A percentile compares a stretch with the other conserved stretches of the same genome.
phyloP scores from a whole-genome alignment of 2,329 filamentous ascomycete species.

The Akanthomyces lecanii region DNA sequence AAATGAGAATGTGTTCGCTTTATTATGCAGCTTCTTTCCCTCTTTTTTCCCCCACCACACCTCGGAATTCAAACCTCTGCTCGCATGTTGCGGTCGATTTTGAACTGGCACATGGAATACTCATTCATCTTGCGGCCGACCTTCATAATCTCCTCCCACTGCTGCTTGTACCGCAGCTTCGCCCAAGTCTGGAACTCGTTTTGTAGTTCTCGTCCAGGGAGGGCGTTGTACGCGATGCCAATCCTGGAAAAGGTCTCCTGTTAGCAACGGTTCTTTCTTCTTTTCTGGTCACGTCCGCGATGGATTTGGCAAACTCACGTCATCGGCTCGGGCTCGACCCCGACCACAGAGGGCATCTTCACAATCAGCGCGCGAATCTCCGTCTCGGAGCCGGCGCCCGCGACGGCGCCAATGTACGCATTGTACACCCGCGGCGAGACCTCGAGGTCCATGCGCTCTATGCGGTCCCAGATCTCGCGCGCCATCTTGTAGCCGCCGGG shows the following conservation, averaged over 20 bases:
- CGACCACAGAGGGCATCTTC: conserved; percentile 62
- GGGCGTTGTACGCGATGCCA: conserved; percentile 56
- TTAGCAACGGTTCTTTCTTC: background rate
- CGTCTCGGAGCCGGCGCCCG: conserved; percentile 65
- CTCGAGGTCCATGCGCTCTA: conserved; percentile 72
- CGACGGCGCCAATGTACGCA: conserved; percentile 69
- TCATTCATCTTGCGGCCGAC: conserved; percentile 44
- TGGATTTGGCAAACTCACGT: conserved; percentile 55
- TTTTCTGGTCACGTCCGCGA: background rate
- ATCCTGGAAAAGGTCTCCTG: background rate
- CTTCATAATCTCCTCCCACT: conserved; percentile 64
- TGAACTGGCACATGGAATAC: conserved; percentile 46
- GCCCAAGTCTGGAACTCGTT: conserved; percentile 71
- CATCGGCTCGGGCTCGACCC: conserved; percentile 61
- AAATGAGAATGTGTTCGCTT: background rate
- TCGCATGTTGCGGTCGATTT: conserved; percentile 44
- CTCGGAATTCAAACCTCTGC: conserved; percentile 24
- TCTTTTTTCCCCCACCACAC: background rate
- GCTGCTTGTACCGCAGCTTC: conserved; percentile 58
- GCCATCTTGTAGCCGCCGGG: conserved; percentile 56
- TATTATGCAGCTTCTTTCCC: background rate
- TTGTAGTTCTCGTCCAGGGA: conserved; percentile 63
- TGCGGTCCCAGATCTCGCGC: conserved; percentile 65
- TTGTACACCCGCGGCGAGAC: conserved; percentile 70
- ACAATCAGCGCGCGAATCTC: conserved; percentile 63